Evolutionary conservation across 2,329 filamentous ascomycete species (phyloP).

Genomic region (Phialophora verrucosa): DNA sequence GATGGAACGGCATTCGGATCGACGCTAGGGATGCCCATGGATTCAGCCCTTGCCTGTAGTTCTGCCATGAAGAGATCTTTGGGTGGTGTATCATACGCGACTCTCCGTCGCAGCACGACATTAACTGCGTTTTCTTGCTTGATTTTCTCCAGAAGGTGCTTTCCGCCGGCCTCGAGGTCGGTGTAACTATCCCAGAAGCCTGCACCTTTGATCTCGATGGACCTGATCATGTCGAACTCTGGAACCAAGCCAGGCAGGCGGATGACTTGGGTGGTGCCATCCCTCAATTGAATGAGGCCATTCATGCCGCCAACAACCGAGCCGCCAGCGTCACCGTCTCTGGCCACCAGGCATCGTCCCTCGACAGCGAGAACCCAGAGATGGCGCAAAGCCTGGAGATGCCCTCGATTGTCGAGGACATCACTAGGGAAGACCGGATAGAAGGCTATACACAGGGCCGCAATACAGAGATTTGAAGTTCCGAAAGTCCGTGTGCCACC

Average conservation of each 20-base stretch:
- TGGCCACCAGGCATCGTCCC: slow-evolving; percentile 82
- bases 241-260: slow-evolving; percentile 64
- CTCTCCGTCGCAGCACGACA: slow-evolving; percentile 73
- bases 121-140: slow-evolving; percentile 60
- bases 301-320: slow-evolving; percentile 74
- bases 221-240: slow-evolving; percentile 48
- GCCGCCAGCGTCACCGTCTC: slow-evolving; percentile 82
- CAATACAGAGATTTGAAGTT: slow-evolving; percentile 84
- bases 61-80: slow-evolving; percentile 70
- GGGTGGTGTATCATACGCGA: slow-evolving; percentile 66
- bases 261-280: slow-evolving; percentile 46
- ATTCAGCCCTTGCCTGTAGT: slow-evolving; percentile 72
- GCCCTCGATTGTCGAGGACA: slow-evolving; percentile 91
- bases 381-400: slow-evolving; percentile 94
- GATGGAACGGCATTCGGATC: slow-evolving; percentile 41
- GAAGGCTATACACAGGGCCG: slow-evolving; percentile 84
- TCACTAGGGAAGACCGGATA: slow-evolving; percentile 90
- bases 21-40: slow-evolving; percentile 50
- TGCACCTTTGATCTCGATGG: slow-evolving; percentile 52
- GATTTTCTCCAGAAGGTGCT: slow-evolving; percentile 18
- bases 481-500: slow-evolving; percentile 92
- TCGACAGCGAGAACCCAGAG: slow-evolving; percentile 96
- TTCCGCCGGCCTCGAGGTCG: slow-evolving; percentile 63
- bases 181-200: slow-evolving; percentile 82
- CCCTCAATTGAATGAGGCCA: slow-evolving; percentile 63